Evolutionary conservation across 257 asterid species (phyloP), one percentile per base, ranked within the genome.

Genomic region (Scutellaria barbata): DNA sequence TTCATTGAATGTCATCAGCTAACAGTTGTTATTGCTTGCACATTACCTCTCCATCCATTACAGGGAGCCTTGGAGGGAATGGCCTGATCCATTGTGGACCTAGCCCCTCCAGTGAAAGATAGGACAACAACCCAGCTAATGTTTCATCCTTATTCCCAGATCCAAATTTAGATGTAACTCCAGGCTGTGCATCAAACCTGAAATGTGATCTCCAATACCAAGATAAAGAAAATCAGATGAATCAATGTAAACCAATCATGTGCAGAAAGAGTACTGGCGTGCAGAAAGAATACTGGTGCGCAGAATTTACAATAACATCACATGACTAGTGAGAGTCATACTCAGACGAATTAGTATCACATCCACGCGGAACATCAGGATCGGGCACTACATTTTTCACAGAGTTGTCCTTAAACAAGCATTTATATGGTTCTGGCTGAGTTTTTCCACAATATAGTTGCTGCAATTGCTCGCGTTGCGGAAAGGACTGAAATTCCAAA

Each of bases 11-110:
- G 56, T 56, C 55, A 42, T 53, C 56, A 81, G 75, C 71, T 53
- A 72, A 59, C 12, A 37, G 43, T 68, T 57, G 63, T 41, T 47
- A 59, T 69, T 48, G 63, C 53, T 64, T 68, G 42, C 68, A 74
- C 47, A 74, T 86, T 84, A 95, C 99, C 88, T 95, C 99, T 69
- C 96, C 96, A 77, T 85, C 86, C 87, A 80, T 77, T 66, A 88
- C 90, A 18, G 98, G 98, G 52, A 92, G 88, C 90, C 89, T 83
- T 18, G 99, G 99, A 57, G 99, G 99, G 48, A 73, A 66, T 10
- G 98, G 97, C 80, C 99, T 86, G 74, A 92, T 83, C 99, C 98
- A 92, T 43, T 90, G 90, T 30, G 99, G 98, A 51, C 84, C 80
- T 63, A 92, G 75, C 66, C 96, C 96, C 74, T 85, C 95, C 73